Percentiles rank a stretch among this genome's conserved stretches.
Conservation (phyloP, 768 basidiomycete genomes). For the Hydnomerulius pinastri region DNA sequence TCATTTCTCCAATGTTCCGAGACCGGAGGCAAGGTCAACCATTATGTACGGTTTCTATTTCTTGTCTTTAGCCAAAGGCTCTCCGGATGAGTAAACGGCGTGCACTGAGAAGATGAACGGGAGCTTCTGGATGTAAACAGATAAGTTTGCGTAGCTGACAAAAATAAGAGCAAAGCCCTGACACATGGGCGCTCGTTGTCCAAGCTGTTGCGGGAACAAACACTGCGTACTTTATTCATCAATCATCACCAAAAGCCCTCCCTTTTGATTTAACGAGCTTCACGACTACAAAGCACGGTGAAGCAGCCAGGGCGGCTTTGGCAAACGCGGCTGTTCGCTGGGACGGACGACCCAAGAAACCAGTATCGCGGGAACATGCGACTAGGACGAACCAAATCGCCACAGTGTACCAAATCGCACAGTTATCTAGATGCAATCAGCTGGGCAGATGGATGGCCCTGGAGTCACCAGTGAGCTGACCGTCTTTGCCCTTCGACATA, state of each 20-base stretch:
- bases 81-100: neutral
- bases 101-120: neutral
- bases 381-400: no score
- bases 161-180: neutral
- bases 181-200: neutral
- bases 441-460: neutral
- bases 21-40: neutral
- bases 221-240: neutral
- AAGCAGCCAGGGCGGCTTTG: neutral
- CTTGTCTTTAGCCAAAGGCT: neutral
- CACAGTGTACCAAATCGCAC: neutral
- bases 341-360: neutral
- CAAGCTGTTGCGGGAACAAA: neutral
- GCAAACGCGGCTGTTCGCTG: neutral
- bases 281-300: neutral
- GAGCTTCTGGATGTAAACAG: no score
- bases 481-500: no score
- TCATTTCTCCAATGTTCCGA: neutral
- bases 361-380: neutral
- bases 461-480: no score
- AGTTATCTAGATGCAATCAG: neutral
- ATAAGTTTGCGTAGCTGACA: no score
- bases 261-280: neutral
- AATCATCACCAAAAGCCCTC: neutral
- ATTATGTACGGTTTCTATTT: neutral